A percentile compares a stretch with the other conserved stretches of the same genome.
These are phyloP conservation scores for Coemansia sp. DNA, from an alignment of 192 early-diverging fungal genomes.

Conservation along the genomic window DNA sequence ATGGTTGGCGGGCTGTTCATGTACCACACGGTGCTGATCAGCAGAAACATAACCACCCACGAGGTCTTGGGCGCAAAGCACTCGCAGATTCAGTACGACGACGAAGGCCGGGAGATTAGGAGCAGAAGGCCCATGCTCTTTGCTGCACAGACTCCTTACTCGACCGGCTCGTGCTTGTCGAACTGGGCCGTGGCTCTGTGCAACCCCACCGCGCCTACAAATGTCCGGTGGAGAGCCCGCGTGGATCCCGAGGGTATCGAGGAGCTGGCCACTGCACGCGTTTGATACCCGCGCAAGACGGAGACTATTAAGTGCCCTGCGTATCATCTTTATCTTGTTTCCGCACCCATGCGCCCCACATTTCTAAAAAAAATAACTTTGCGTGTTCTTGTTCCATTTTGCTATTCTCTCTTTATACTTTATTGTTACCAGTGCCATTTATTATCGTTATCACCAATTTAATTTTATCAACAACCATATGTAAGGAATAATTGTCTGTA, in stretches of 20 bases:
- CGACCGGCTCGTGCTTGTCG: slow-evolving; percentile 32
- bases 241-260: slow-evolving; percentile 52
- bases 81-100: slow-evolving; percentile 6
- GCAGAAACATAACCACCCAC: slow-evolving; percentile 81
- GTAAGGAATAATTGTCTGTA: no score
- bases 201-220: slow-evolving; percentile 32
- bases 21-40: slow-evolving; percentile 74
- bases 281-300: no score
- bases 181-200: slow-evolving; percentile 49
- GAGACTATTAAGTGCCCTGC: no score
- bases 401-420: no score
- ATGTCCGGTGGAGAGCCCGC: slow-evolving; percentile 39
- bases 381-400: no score
- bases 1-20: slow-evolving; percentile 66
- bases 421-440: no score
- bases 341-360: no score
- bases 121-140: slow-evolving; percentile 15
- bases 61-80: slow-evolving; percentile 63
- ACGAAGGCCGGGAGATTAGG: slow-evolving; percentile 1
- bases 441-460: neutral
- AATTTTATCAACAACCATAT: no score
- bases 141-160: slow-evolving; percentile 30
- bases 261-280: slow-evolving; percentile 28
- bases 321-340: no score
- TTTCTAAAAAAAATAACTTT: no score